These are phyloP conservation scores for Grifola frondosa DNA, from an alignment of 1,284 basidiomycete genomes.

Conservation along the genomic window DNA sequence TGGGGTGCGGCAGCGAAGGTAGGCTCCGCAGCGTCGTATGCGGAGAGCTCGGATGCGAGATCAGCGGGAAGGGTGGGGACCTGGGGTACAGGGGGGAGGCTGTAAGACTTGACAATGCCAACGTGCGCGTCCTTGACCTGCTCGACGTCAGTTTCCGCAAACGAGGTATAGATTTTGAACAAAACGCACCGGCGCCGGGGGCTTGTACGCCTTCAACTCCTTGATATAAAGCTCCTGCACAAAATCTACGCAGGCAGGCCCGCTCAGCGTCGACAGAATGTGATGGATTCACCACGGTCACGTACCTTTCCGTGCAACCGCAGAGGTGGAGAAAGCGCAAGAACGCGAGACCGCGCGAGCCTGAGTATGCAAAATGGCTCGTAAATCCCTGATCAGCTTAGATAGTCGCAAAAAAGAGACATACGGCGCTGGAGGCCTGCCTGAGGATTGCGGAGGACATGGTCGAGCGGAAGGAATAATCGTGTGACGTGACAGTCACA, in stretches of 20 bases:
- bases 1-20: conserved; percentile 39
- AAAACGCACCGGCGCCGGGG: conserved; percentile 51
- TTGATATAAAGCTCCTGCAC: conserved; percentile 91
- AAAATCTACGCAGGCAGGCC: conserved; percentile 58
- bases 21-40: conserved; percentile 80
- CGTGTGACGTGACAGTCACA: conserved; percentile 30
- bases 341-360: conserved; percentile 40
- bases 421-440: conserved; percentile 51
- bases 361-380: conserved; percentile 39
- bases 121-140: conserved; percentile 85
- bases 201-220: conserved; percentile 90
- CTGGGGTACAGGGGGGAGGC: conserved; percentile 65
- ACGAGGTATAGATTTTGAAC: no score
- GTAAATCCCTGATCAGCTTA: conserved; percentile 11
- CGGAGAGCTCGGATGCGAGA: conserved; percentile 78
- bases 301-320: conserved; percentile 69
- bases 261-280: conserved; percentile 5
- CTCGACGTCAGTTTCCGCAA: conserved; percentile 4
- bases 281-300: conserved; percentile 15
- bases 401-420: conserved; percentile 22
- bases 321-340: conserved; percentile 64
- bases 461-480: conserved; percentile 40
- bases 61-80: conserved; percentile 73
- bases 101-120: conserved; percentile 74
- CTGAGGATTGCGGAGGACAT: conserved; percentile 59